Percentiles rank a stretch among this genome's conserved stretches.
These are phyloP conservation scores for Miscanthus lutarioriparius DNA, from an alignment of 176 grass and related monocot genomes.

Conservation along the genomic window DNA sequence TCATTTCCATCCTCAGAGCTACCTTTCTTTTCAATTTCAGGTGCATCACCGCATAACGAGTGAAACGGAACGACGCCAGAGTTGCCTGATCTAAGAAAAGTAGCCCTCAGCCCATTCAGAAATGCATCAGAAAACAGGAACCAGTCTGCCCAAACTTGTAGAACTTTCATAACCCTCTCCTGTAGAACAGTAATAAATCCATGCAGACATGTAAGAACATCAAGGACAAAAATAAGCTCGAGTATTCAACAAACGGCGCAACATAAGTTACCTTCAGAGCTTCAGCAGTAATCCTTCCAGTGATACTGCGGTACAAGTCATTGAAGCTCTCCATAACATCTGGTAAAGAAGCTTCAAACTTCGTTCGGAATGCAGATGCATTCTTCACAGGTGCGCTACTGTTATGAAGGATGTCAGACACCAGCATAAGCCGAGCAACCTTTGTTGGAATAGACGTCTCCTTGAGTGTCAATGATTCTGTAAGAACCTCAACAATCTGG, in stretches of 20 bases:
- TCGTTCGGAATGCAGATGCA: slow-evolving; percentile 91
- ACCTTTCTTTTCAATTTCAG: slow-evolving; percentile 88
- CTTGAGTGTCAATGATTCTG: slow-evolving; percentile 91
- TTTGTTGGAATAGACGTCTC: slow-evolving; percentile 94
- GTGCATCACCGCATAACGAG: slow-evolving; percentile 86
- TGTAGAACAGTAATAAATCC: slow-evolving; percentile 48
- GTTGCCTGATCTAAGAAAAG: slow-evolving; percentile 87
- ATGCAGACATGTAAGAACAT: slow-evolving; percentile 27
- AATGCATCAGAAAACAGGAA: slow-evolving; percentile 99
- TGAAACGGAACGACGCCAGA: slow-evolving; percentile 78
- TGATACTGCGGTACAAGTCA: slow-evolving; percentile 90
- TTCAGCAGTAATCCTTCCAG: slow-evolving; percentile 97
- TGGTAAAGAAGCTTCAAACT: slow-evolving; percentile 86
- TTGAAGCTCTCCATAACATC: slow-evolving; percentile 96
- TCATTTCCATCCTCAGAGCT: slow-evolving; percentile 51
- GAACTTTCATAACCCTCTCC: slow-evolving; percentile 95
- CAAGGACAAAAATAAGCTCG: slow-evolving; percentile 19
- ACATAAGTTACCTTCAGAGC: slow-evolving; percentile 75
- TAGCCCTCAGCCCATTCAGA: slow-evolving; percentile 82
- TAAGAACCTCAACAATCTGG: slow-evolving; percentile 96
- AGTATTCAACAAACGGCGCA: slow-evolving; percentile 23
- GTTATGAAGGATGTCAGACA: slow-evolving; percentile 98
- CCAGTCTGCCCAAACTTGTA: slow-evolving; percentile 99
- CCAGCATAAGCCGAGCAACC: slow-evolving; percentile 95
- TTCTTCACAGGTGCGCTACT: slow-evolving; percentile 98